Conservation (phyloP, 768 basidiomycete species). For the Lactarius indigo region DNA sequence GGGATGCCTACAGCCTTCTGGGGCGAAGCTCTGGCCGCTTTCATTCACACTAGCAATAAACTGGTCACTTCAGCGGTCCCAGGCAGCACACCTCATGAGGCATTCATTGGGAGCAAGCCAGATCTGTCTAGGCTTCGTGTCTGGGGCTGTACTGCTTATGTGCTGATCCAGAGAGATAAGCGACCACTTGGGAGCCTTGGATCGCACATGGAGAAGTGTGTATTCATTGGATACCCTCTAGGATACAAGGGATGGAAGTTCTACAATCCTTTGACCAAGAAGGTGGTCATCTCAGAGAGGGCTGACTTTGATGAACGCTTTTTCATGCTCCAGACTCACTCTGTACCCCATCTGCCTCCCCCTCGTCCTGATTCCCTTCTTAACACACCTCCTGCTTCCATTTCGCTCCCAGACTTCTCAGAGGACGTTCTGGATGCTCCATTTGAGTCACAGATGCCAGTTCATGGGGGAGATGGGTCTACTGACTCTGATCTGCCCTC, state of each 20-base stretch:
- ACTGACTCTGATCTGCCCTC: background rate
- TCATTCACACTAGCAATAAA: background rate
- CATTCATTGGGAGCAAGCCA: background rate
- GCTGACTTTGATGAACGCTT: conserved; percentile 22
- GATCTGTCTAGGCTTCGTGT: background rate
- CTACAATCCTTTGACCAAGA: conserved; percentile 28
- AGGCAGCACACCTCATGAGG: background rate
- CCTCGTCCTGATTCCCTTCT: background rate
- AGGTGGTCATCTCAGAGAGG: conserved; percentile 13
- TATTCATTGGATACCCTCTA: conserved; percentile 37
- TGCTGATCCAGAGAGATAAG: conserved; percentile 2
- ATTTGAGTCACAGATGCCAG: background rate
- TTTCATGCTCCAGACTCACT: conserved; percentile 1
- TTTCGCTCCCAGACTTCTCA: background rate
- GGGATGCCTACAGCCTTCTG: background rate
- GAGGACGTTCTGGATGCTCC: background rate
- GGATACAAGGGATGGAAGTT: conserved; percentile 36
- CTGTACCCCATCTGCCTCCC: background rate
- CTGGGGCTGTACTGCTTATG: background rate
- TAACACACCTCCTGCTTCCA: background rate
- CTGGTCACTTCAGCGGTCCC: background rate
- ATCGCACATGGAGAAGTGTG: conserved; percentile 32
- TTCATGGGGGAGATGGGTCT: background rate
- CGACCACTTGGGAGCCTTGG: conserved; percentile 22
- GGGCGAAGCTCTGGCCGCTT: background rate